Evolutionary conservation across 192 early-diverging fungal genomes (phyloP).

Genomic region (Irineochytrium annulatum): DNA sequence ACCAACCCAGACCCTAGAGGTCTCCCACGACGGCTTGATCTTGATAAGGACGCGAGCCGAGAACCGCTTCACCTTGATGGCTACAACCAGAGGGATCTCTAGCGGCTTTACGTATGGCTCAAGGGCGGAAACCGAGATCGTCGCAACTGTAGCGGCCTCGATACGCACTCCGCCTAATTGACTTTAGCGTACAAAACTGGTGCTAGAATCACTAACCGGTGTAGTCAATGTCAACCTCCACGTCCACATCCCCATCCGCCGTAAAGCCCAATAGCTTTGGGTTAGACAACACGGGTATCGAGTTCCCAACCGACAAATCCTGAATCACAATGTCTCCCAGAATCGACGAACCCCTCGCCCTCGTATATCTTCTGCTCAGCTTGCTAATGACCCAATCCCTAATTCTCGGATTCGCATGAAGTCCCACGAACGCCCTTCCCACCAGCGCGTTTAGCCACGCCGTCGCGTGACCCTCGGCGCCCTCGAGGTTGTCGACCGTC

Average conservation of each 20-base stretch:
- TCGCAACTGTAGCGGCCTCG: slow-evolving; percentile 67
- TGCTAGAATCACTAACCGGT: slow-evolving; percentile 24
- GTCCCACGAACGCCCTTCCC: slow-evolving; percentile 73
- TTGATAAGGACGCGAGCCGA: slow-evolving; percentile 69
- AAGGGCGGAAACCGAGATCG: slow-evolving; percentile 47
- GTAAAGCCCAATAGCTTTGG: slow-evolving; percentile 68
- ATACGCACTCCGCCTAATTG: slow-evolving; percentile 63
- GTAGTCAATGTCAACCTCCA: slow-evolving; percentile 76
- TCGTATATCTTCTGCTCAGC: slow-evolving; percentile 48
- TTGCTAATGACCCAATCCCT: slow-evolving; percentile 38
- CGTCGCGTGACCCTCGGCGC: slow-evolving; percentile 36
- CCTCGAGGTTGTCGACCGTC: slow-evolving; percentile 12
- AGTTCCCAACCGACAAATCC: slow-evolving; percentile 72
- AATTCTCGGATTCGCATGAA: slow-evolving; percentile 38
- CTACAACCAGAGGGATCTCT: slow-evolving; percentile 71
- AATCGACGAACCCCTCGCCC: slow-evolving; percentile 59
- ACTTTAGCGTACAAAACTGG: slow-evolving; percentile 7
- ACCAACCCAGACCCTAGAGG: slow-evolving; percentile 83
- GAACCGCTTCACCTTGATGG: slow-evolving; percentile 68
- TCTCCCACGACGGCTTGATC: slow-evolving; percentile 68
- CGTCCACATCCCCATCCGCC: slow-evolving; percentile 66
- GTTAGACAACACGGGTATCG: slow-evolving; percentile 71
- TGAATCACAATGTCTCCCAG: slow-evolving; percentile 76
- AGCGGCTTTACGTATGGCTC: slow-evolving; percentile 61
- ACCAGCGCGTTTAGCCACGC: slow-evolving; percentile 86